These are phyloP conservation scores for Candida ascalaphidarum DNA, from an alignment of 805 yeast species.

Conservation along the genomic window DNA sequence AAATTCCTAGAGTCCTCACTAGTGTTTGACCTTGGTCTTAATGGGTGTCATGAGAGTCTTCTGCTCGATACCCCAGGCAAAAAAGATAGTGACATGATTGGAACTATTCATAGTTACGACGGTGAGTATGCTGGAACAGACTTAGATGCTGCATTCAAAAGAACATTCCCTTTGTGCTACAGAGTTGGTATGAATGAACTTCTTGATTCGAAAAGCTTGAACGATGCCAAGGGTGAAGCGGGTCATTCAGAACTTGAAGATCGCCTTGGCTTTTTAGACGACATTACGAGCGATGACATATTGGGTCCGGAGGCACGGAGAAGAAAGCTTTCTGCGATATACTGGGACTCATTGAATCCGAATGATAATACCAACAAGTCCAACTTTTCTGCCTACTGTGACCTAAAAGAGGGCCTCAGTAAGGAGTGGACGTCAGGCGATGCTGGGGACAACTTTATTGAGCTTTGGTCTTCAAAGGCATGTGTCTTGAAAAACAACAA, in stretches of 20 bases:
- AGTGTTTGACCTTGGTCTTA: constrained; percentile 26
- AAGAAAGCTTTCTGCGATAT: constrained; percentile 14
- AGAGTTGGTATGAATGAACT: constrained; percentile 26
- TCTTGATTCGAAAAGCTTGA: no score
- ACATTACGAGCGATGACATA: constrained; percentile 19
- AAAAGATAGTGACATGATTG: constrained; percentile 2
- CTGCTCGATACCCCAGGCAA: constrained; percentile 1
- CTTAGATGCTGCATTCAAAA: constrained; percentile 12
- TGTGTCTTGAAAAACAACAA: constrained; percentile 26
- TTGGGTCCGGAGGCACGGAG: constrained; percentile 15
- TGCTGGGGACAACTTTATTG: constrained; percentile 13
- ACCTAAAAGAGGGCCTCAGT: constrained; percentile 5
- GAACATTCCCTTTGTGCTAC: constrained; percentile 24
- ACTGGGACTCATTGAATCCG: constrained; percentile 27
- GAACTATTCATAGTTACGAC: constrained; percentile 7
- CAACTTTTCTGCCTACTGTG: constrained; percentile 12
- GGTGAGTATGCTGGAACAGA: constrained; percentile 6
- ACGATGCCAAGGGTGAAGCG: constrained; percentile 12
- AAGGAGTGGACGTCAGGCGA: constrained; percentile 3
- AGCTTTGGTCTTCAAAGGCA: constrained; percentile 16
- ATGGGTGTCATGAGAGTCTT: no score
- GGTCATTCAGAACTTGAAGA: constrained; percentile 13
- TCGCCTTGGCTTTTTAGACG: constrained; percentile 29
- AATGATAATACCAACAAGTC: constrained; percentile 7
- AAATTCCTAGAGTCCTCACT: constrained; percentile 34